A percentile compares a stretch with the other conserved stretches of the same genome.
Evolutionary conservation across 192 early-diverging fungal genomes (phyloP).

Genomic region (Rhizoclosmatium sp.): DNA sequence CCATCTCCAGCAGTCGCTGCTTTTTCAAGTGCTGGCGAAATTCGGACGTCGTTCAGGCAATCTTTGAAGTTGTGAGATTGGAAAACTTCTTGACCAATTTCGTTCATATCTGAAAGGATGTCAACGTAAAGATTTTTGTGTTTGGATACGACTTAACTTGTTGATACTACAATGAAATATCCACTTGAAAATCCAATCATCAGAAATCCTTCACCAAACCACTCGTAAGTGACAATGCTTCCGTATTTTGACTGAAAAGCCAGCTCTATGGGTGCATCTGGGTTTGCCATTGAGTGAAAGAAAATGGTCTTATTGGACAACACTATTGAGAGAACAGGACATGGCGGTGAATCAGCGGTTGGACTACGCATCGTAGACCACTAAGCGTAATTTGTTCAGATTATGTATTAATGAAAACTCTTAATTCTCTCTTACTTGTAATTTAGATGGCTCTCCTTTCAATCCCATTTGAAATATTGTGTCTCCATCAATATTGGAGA

Average conservation of each 20-base stretch:
- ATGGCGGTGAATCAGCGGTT: constrained; percentile 18
- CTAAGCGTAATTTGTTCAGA: constrained; percentile 7
- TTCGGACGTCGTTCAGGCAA: constrained; percentile 41
- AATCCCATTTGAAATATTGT: constrained; percentile 55
- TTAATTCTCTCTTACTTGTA: constrained; percentile 43
- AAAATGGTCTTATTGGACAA: constrained; percentile 51
- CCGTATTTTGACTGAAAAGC: constrained; percentile 62
- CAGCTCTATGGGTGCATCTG: constrained; percentile 57
- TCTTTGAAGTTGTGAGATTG: constrained; percentile 55
- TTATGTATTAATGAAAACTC: neutral
- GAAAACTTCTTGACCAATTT: constrained; percentile 61
- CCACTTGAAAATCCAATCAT: constrained; percentile 58
- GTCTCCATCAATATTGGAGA: constrained; percentile 59
- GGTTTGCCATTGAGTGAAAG: constrained; percentile 49
- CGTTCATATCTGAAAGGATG: constrained; percentile 40
- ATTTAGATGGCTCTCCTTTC: constrained; percentile 54
- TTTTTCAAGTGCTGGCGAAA: constrained; percentile 51
- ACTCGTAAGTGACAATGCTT: constrained; percentile 52
- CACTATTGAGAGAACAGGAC: constrained; percentile 51
- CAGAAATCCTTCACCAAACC: constrained; percentile 58
- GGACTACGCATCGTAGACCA: constrained; percentile 39
- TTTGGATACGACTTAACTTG: constrained; percentile 38
- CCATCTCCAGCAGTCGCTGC: constrained; percentile 58
- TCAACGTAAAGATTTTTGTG: too few species aligned
- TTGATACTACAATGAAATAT: constrained; percentile 58